phyloP scores from a whole-genome alignment of 2,329 filamentous ascomycete genomes.

The Westerdykella sp. region DNA sequence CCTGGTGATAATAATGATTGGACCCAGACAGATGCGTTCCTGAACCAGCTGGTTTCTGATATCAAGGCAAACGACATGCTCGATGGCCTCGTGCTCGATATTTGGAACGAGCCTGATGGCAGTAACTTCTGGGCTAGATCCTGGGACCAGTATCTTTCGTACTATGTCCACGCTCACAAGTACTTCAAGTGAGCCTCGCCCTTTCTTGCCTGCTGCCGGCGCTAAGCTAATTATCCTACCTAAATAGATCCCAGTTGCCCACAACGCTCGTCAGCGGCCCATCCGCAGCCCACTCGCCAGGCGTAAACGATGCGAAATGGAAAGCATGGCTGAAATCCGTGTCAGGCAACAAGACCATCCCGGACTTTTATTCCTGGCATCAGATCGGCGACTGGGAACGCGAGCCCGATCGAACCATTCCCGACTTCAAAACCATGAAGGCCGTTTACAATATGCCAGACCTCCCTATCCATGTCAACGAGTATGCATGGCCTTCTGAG shows the following conservation, averaged over 20 bases:
- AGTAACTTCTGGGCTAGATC: slow-evolving; percentile 34
- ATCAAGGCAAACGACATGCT: slow-evolving; percentile 35
- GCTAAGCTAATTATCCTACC: neutral
- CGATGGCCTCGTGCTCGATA: slow-evolving; percentile 41
- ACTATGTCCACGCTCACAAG: slow-evolving; percentile 38
- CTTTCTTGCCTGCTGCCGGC: slow-evolving; percentile 7
- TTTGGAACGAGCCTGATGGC: slow-evolving; percentile 51
- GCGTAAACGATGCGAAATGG: slow-evolving; percentile 29
- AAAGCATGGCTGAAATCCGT: slow-evolving; percentile 34
- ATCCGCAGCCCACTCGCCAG: slow-evolving; percentile 33
- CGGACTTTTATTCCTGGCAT: slow-evolving; percentile 44
- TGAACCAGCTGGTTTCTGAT: slow-evolving; percentile 36
- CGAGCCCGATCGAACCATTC: slow-evolving; percentile 12
- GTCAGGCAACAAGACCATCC: slow-evolving; percentile 34
- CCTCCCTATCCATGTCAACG: slow-evolving; percentile 44
- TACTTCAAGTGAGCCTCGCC: slow-evolving; percentile 29
- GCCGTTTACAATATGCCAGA: slow-evolving; percentile 26
- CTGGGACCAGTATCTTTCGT: slow-evolving; percentile 36
- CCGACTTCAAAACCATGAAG: slow-evolving; percentile 27
- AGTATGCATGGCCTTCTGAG: slow-evolving; percentile 41
- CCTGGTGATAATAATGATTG: slow-evolving; percentile 49
- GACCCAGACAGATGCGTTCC: slow-evolving; percentile 41
- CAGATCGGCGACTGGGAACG: slow-evolving; percentile 29
- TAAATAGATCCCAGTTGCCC: slow-evolving; percentile 2
- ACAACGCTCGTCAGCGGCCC: slow-evolving; percentile 35